These are phyloP conservation scores for Millerozyma acaciae DNA, from an alignment of 805 yeast genomes.

Conservation along the genomic window DNA sequence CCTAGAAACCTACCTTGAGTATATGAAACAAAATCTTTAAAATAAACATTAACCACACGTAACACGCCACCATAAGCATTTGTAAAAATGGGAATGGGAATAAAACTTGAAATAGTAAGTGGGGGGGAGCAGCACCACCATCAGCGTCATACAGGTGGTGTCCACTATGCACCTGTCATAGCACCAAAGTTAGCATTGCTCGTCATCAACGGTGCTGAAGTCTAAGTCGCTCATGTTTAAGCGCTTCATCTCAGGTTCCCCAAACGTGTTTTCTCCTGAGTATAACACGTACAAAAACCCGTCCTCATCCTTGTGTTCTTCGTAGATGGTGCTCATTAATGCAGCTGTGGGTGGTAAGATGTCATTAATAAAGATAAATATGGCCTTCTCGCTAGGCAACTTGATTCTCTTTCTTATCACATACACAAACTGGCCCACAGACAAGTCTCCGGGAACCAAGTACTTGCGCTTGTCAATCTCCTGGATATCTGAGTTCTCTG, in stretches of 20 bases:
- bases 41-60: too few species aligned
- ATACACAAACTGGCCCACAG: constrained; percentile 97
- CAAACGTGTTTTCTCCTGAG: constrained; percentile 97
- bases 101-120: too few species aligned
- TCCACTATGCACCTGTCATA: too few species aligned
- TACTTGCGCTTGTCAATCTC: constrained; percentile 97
- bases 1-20: too few species aligned
- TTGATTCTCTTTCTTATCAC: constrained; percentile 95
- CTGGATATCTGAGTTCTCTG: constrained; percentile 92
- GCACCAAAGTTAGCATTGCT: too few species aligned
- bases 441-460: constrained; percentile 90
- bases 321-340: constrained; percentile 88
- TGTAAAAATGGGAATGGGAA: too few species aligned
- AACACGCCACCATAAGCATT: too few species aligned
- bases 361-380: constrained; percentile 94
- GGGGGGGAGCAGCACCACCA: too few species aligned
- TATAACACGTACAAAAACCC: constrained; percentile 94
- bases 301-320: constrained; percentile 96
- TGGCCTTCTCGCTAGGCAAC: constrained; percentile 96
- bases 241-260: constrained; percentile 30
- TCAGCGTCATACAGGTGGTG: too few species aligned
- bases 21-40: too few species aligned
- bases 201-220: too few species aligned
- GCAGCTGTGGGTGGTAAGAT: constrained; percentile 98
- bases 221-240: constrained; percentile 4